Evolutionary conservation across 257 asterid species (phyloP), one percentile per base, ranked within the genome.

Genomic region (Nicotiana otophora): DNA sequence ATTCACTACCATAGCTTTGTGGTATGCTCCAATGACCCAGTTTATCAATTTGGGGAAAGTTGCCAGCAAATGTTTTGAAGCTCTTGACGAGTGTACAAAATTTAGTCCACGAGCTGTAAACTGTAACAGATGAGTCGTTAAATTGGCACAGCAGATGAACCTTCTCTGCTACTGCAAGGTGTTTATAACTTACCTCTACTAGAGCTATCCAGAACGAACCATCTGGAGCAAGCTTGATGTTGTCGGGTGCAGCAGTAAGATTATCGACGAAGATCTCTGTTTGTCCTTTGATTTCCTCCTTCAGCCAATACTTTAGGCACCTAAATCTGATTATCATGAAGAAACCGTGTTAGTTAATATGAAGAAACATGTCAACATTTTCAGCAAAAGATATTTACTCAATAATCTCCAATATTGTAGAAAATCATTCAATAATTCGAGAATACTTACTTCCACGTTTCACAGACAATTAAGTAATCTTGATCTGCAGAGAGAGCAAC

Each of bases 171-270:
- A 16, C 69, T 11, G 15, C 11, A 36, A 5, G 10, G 48, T 4
- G 48, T 5, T 30, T 81, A 4, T 15, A 51, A 3, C 2, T 28
- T 85, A 92, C 95, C 93, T 91, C 83, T 78, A 92, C 0, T 68
- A 91, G 72, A 19, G 97, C 95, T 33, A 94, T 88, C 98, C 97
- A 91, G 62, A 89, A 94, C 0, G 94, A 91, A 58, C 93, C 92
- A 91, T 94, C 97, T 20, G 92, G 92, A 26, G 95, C 95, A 80
- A 94, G 93, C 70, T 93, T 93, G 77, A 94, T 88, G 90, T 92
- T 90, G 51, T 91, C 97, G 2, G 97, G 97, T 53, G 74, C 86
- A 4, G 90, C 91, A 0, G 92, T 91, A 48, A 94, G 96, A 83
- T 86, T 88, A 57, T 91, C 92, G 0, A 92, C 58, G 84, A 93